Conservation (phyloP, 2,329 filamentous ascomycete genomes). For the Xylogone sp. region DNA sequence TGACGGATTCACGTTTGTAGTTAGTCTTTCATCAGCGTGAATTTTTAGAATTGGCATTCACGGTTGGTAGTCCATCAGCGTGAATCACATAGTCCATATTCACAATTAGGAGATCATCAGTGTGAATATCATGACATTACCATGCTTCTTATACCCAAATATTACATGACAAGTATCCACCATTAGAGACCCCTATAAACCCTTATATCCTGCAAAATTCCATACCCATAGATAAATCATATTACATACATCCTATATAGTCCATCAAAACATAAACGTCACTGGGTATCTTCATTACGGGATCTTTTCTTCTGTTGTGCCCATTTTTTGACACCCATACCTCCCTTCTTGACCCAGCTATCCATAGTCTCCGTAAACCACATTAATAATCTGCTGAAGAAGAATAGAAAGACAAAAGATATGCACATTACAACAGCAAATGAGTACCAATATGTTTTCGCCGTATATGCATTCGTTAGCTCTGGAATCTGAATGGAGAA, state of each 20-base stretch:
- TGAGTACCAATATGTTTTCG: conserved; percentile 61
- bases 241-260: background rate
- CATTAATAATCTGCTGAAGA: conserved; percentile 44
- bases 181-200: background rate
- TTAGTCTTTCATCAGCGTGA: too few species aligned
- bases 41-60: too few species aligned
- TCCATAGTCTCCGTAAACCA: conserved; percentile 42
- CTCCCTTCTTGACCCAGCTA: conserved; percentile 11
- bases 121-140: too few species aligned
- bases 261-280: background rate
- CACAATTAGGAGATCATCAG: too few species aligned
- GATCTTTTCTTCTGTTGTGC: background rate
- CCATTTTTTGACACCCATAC: background rate
- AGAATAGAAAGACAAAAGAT: conserved; percentile 55
- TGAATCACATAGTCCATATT: too few species aligned
- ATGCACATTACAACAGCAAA: conserved; percentile 61
- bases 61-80: too few species aligned
- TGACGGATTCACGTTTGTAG: too few species aligned
- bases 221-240: background rate
- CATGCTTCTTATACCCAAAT: background rate
- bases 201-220: background rate
- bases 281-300: background rate
- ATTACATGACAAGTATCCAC: background rate
- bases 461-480: conserved; percentile 52
- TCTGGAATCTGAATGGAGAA: conserved; percentile 64